A percentile compares a stretch with the other conserved stretches of the same genome.
These are phyloP conservation scores for Ganoderma resinaceum DNA, from an alignment of 1,284 basidiomycete genomes.

Conservation along the genomic window DNA sequence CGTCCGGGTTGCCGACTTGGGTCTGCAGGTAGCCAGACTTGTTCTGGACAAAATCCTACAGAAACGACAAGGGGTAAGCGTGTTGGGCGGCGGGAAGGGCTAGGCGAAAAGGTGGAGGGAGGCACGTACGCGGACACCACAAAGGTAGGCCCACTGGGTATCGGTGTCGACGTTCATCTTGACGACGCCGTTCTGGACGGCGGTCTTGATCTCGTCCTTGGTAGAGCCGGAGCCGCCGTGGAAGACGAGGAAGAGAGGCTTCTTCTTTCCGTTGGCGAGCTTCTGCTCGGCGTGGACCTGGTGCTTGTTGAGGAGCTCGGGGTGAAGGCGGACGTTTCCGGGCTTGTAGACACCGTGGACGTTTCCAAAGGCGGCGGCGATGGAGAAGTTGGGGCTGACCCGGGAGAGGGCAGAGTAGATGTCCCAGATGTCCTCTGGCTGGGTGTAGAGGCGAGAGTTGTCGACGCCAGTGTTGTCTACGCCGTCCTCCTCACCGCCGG, in stretches of 20 bases:
- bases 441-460: conserved; percentile 95
- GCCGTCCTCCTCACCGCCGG: conserved; percentile 99
- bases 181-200: conserved; percentile 92
- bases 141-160: conserved; percentile 93
- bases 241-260: conserved; percentile 99
- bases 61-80: conserved; percentile 2
- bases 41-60: conserved; percentile 80
- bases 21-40: conserved; percentile 88
- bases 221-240: conserved; percentile 99
- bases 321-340: conserved; percentile 92
- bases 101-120: background rate
- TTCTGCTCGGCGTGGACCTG: conserved; percentile 82
- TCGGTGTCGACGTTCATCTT: conserved; percentile 99
- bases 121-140: conserved; percentile 78
- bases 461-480: conserved; percentile 97
- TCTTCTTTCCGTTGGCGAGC: conserved; percentile 69
- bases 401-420: conserved; percentile 86
- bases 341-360: conserved; percentile 97
- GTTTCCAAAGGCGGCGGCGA: conserved; percentile 97
- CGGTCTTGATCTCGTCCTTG: conserved; percentile 95
- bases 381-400: conserved; percentile 95
- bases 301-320: conserved; percentile 93
- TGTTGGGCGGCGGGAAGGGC: background rate
- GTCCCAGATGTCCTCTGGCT: conserved; percentile 96
- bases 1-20: conserved; percentile 96